Base-by-base conservation (phyloP, 345 rosid species). In the Populus nigra region DNA sequence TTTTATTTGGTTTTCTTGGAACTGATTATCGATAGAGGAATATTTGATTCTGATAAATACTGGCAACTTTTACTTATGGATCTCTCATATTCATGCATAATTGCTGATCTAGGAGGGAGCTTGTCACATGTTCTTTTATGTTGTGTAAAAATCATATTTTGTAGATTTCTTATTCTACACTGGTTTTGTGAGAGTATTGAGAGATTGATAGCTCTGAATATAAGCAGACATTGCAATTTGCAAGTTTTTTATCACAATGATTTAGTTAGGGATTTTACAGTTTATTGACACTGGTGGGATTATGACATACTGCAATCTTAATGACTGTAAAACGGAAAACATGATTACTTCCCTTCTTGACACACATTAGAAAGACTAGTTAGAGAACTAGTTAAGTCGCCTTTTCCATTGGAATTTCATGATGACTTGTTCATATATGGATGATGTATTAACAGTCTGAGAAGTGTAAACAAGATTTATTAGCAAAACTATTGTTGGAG, bases 401-500 rank as follows among this genome's bases (percentile, higher is more conserved):
- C 61, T 74, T 43, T 45, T 31, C 6, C 5, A n/a, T 22, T 62
- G 13, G 23, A 1, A 22, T 18, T 16, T 67, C 38, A 31, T 3
- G 43, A 31, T 31, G 23, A 67, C 43, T 23, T 67, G 22, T 36
- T 69, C 35, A 69, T 39, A 38, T 0, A n/a, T 23, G 23, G 70
- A 33, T 68, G 63, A 79, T 71, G 49, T 72, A 53, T 77, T 82
- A 62, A n/a, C 88, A 95, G 99, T 91, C 94, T 22, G 98, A 86
- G 89, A 90, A 84, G 90, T 89, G 90, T n/a, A 93, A 89, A 77
- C 86, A 82, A 72, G 92, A 89, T 72, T 79, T 95, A 66, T 77
- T 93, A 68, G 86, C 89, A 80, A 91, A 93, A 84, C 81, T 91
- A 53, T 41, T 92, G 83, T 75, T 89, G 86, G 96, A 93, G 83